Conservation (phyloP, 1,139 yeast genomes). For the Blastobotrys aristatus region DNA sequence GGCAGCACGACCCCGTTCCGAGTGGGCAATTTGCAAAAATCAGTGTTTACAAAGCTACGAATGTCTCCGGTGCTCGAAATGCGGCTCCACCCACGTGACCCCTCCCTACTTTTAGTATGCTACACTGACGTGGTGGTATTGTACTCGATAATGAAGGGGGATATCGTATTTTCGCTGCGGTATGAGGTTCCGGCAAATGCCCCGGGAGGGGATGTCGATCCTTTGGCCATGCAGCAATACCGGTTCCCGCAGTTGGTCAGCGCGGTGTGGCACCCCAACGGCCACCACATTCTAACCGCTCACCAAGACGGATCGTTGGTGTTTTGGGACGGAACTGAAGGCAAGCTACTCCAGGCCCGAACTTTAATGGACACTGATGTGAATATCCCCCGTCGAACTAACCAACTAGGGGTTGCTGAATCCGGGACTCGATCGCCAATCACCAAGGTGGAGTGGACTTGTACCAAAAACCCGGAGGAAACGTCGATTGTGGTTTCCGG, state of each 20-base stretch:
- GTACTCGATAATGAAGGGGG: constrained; percentile 60
- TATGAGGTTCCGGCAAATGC: constrained; percentile 60
- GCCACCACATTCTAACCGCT: constrained; percentile 71
- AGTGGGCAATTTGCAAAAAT: constrained; percentile 65
- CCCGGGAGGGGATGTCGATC: constrained; percentile 55
- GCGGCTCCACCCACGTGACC: constrained; percentile 85
- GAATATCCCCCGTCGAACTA: constrained; percentile 42
- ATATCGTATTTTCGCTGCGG: constrained; percentile 50
- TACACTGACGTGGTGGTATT: constrained; percentile 66
- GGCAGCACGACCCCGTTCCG: constrained; percentile 60
- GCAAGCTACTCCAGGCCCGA: constrained; percentile 69
- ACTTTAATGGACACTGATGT: constrained; percentile 61
- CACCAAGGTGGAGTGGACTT: constrained; percentile 57
- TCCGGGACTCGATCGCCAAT: constrained; percentile 33
- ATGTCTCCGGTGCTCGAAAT: constrained; percentile 60
- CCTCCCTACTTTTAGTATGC: constrained; percentile 69
- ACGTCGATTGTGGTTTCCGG: constrained; percentile 72
- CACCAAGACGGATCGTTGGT: constrained; percentile 80
- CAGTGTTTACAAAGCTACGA: constrained; percentile 29
- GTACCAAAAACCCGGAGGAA: constrained; percentile 73
- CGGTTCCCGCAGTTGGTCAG: constrained; percentile 51
- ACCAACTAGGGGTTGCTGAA: constrained; percentile 16
- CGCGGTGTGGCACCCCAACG: constrained; percentile 89
- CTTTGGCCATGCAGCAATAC: constrained; percentile 23
- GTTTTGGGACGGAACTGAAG: constrained; percentile 88